Percentiles rank a stretch among this genome's conserved stretches.
Conservation (phyloP, 345 rosid genomes). For the Gossypium bickii region DNA sequence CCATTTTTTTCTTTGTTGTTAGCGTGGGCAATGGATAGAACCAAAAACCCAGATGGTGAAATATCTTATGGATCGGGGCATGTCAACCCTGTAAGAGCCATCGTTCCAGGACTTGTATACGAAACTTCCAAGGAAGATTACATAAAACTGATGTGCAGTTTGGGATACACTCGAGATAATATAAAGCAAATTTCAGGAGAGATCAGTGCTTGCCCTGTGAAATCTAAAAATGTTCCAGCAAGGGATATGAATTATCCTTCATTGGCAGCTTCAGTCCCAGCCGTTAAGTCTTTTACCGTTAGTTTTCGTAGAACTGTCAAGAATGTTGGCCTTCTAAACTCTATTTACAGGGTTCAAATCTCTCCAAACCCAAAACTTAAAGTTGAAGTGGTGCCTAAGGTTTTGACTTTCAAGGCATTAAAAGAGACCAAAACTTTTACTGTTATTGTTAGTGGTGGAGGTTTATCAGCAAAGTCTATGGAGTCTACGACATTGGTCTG, state of each 20-base stretch:
- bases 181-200: conserved; percentile 30
- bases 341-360: conserved; percentile 37
- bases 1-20: neutral
- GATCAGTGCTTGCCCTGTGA: conserved; percentile 27
- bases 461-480: neutral
- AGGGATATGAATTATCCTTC: conserved; percentile 57
- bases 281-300: conserved; percentile 18
- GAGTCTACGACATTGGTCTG: neutral
- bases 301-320: conserved; percentile 47
- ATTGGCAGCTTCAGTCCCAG: conserved; percentile 24
- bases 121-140: conserved; percentile 13
- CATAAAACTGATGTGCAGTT: conserved; percentile 15
- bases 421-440: conserved; percentile 40
- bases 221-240: conserved; percentile 14
- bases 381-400: conserved; percentile 35
- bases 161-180: conserved; percentile 22
- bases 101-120: conserved; percentile 38
- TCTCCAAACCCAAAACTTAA: conserved; percentile 8
- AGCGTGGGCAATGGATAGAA: conserved; percentile 44
- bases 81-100: conserved; percentile 45
- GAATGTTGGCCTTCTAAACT: conserved; percentile 43
- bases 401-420: conserved; percentile 30
- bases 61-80: conserved; percentile 55
- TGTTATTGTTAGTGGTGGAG: conserved; percentile 29
- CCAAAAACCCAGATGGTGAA: conserved; percentile 27